Evolutionary conservation across 1,139 yeast species (phyloP).

Genomic region (Taphrina deformans): DNA sequence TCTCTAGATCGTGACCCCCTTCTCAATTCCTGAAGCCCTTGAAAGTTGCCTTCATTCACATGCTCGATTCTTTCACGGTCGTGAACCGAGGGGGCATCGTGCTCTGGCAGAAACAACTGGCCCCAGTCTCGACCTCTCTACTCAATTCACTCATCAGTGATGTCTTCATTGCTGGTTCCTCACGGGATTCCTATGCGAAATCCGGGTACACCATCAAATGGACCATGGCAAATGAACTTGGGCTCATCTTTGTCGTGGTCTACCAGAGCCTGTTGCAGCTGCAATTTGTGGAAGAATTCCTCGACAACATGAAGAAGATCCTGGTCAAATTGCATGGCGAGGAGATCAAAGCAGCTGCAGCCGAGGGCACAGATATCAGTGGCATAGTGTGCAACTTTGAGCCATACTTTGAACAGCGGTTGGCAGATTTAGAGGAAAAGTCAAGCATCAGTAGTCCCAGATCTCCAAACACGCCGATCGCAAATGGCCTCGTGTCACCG

Average conservation of each 20-base stretch:
- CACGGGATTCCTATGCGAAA: slow-evolving; percentile 38
- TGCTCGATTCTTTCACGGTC: slow-evolving; percentile 59
- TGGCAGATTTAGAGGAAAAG: slow-evolving; percentile 42
- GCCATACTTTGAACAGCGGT: slow-evolving; percentile 45
- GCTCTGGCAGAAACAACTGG: slow-evolving; percentile 49
- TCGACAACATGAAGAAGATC: slow-evolving; percentile 45
- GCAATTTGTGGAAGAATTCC: slow-evolving; percentile 45
- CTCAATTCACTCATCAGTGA: slow-evolving; percentile 56
- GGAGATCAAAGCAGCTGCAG: slow-evolving; percentile 39
- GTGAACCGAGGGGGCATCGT: slow-evolving; percentile 63
- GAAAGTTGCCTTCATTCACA: too few relatives aligned
- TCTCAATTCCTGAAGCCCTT: too few relatives aligned
- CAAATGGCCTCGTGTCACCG: slow-evolving; percentile 9
- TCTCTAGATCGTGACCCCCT: too few relatives aligned
- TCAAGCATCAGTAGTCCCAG: slow-evolving; percentile 2
- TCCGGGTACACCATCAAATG: slow-evolving; percentile 48
- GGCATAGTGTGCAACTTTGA: slow-evolving; percentile 43
- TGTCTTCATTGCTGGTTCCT: slow-evolving; percentile 50
- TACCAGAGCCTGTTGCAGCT: slow-evolving; percentile 47
- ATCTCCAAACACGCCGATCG: neutral
- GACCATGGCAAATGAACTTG: slow-evolving; percentile 45
- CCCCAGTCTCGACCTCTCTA: slow-evolving; percentile 50
- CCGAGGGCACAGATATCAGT: slow-evolving; percentile 37
- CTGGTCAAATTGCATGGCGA: slow-evolving; percentile 44
- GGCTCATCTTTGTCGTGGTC: slow-evolving; percentile 40